A percentile compares a stretch with the other conserved stretches of the same genome.
Evolutionary conservation across 1,284 basidiomycete genomes (phyloP).

Genomic region (Microbotryomycetes sp.): DNA sequence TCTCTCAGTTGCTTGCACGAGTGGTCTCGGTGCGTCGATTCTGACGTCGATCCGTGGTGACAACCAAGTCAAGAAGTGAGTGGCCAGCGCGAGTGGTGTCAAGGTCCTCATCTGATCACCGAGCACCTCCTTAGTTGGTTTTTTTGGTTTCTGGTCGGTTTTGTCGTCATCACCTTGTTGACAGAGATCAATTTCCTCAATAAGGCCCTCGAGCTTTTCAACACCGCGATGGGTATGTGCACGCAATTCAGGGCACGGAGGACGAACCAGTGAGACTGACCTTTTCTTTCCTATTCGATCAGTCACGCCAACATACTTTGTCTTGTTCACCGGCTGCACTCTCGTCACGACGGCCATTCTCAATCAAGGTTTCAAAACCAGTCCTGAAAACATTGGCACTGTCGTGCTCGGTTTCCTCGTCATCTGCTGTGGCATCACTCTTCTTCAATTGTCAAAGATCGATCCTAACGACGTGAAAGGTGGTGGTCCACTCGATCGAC

Average conservation of each 20-base stretch:
- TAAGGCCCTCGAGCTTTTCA: conserved; percentile 91
- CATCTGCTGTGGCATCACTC: conserved; percentile 62
- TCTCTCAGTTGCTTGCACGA: conserved; percentile 90
- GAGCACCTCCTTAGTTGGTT: conserved; percentile 38
- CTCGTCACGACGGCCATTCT: conserved; percentile 55
- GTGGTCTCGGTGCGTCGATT: conserved; percentile 86
- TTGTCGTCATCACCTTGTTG: conserved; percentile 74
- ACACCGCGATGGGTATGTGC: conserved; percentile 69
- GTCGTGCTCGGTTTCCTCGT: conserved; percentile 81
- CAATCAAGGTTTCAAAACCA: conserved; percentile 79
- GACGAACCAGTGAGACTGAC: background rate
- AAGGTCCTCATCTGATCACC: conserved; percentile 1
- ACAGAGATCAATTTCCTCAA: conserved; percentile 95
- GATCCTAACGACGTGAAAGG: conserved; percentile 63
- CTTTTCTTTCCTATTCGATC: background rate
- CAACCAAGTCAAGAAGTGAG: conserved; percentile 71
- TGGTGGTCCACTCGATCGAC: conserved; percentile 60
- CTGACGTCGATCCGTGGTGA: conserved; percentile 76
- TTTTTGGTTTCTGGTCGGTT: conserved; percentile 57
- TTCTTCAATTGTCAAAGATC: conserved; percentile 93
- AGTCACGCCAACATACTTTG: conserved; percentile 86
- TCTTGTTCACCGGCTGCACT: conserved; percentile 46
- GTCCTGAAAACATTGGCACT: conserved; percentile 67
- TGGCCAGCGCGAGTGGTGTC: conserved; percentile 56
- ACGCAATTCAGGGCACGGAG: no score